Base-by-base conservation (phyloP, 2,329 filamentous ascomycete species). In the Cladorrhinum sp. region DNA sequence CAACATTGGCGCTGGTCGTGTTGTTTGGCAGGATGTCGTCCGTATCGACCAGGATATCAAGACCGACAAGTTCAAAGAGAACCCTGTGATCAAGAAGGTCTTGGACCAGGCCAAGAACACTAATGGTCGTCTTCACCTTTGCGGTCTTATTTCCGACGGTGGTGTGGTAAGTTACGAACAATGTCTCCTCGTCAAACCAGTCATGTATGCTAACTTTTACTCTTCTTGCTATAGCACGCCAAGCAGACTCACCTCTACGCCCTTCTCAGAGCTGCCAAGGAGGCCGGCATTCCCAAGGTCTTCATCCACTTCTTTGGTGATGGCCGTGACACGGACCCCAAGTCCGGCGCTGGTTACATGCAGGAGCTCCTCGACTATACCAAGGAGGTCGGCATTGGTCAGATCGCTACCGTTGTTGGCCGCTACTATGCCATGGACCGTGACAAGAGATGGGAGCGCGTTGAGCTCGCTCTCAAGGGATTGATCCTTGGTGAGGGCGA, bases 271-370 rank as follows among this genome's bases (percentile, higher is more conserved):
- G 90, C 95, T 38, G 95, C 95, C 72, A 97, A 97, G 83, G 88
- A 91, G 70, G 87, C 91, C 72, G 86, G 85, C 52, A 85, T 99
- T 32, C 91, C 93, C 68, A 83, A 98, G 71, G 93, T 99, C 70
- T 98, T 89, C 81, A 96, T 99, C 73, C 95, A 99, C 84, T 98
- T 98, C 85, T 98, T 99, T 74, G 95, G 92, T 66, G 95, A 99
- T 77, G 95, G 95, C 69, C 91, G 95, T 75, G 95, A 99, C 74
- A 98, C 93, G 67, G 95, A 99, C 75, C 95, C 95, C 74, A 97
- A 97, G 84, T 96, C 92, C 62, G 90, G 90, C 59, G 88, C 86
- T 51, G 90, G 83, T 53, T 96, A 96, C 78, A 87, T 99, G 86
- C 81, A 96, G 77, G 85, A 93, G 74, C 83, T 99, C 36, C 77